Base-by-base conservation (phyloP, 768 basidiomycete species). In the Bullera alba region DNA sequence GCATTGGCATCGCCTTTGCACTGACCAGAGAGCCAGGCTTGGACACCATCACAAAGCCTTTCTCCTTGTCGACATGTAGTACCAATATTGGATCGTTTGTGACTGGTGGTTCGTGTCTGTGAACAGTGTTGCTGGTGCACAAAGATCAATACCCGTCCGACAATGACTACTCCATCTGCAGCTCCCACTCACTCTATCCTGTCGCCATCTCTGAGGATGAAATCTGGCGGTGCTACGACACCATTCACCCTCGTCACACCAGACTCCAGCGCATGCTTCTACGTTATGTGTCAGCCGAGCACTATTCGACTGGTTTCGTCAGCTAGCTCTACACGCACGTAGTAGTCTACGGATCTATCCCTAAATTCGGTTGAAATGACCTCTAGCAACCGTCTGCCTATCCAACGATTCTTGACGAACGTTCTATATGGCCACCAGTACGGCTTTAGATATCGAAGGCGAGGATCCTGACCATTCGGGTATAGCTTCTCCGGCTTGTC, bases 201-300 rank as follows among this genome's bases (percentile, higher is more conserved):
- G 71, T 99, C 93, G 6, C 90, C 90, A 59, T 93, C 84, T 51
- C 76, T 77, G 42, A 99, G 77, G 14, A 93, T 78, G 6, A 83
- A 85, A 48, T 85, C 81, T 4, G 87, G 84, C 26, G 76, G 78
- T 2, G 89, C 90, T n/a, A 83, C 75, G 42, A 81, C 79, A n/a
- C 90, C 91, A 64, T 99, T 96, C 51, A 99, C 80, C 5, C 87
- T 89, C 7, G 90, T 92, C n/a, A 93, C 87, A 2, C 93, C 93
- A 2, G 89, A 86, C 60, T 89, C 83, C n/a, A 95, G 75, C 0
- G 83, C 83, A 56, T 82, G 83, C 57, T 78, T 73, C 82, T 84
- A 32, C n/a, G 10, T 21, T 14, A 10, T 42, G 14, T 28, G 30
- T 53, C 19, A 38, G 3, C 22, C 28, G 23, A 6, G 8, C 26